Base-by-base conservation (phyloP, 2,329 filamentous ascomycete species). In the Trichoderma atroviride region DNA sequence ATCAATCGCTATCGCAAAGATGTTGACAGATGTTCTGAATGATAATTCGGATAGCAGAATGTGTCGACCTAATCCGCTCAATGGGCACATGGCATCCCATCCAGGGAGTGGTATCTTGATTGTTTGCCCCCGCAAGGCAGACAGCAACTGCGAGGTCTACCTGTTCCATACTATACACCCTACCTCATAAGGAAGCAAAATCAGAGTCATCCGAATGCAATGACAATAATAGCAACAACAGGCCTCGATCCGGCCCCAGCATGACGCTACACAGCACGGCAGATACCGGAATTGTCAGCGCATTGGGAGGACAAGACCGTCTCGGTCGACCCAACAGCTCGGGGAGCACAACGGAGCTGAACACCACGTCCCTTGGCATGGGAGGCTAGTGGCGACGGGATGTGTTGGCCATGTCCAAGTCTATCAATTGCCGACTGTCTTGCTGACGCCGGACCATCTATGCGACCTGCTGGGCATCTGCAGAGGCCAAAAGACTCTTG, bases 391-490 rank as follows among this genome's bases (percentile, higher is more conserved):
- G 68, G 68, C 68, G 53, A 66, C 61, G 31, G 52, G 24, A 66
- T 55, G 61, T 24, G 61, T 57, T 69, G 61, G 68, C 68, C 70
- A 33, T 67, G 69, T 68, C 61, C 70, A 40, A 67, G 68, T 69
- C 64, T 40, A 72, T 58, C 60, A 65, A 52, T 60, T 50, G 33
- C 33, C 60, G 33, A 58, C 53, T 52, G 33, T 29, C 37, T 64
- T 56, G 35, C 27, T 63, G 52, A 29, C 47, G 40, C 14, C 37
- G 67, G 31, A 22, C 58, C 40, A 24, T 71, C 19, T 13, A 50
- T 50, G 22, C 69, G 69, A 68, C 69, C 69, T 60, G 63, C 59
- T 69, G 55, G 71, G 71, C 73, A 70, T 73, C 47, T 29, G 29
- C 55, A 70, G 70, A 68, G 59, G 69, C 66, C 24, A 63, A 60